Evolutionary conservation across 371 early-diverging fungal genomes (phyloP).

Genomic region (Haplosporangium sp.): DNA sequence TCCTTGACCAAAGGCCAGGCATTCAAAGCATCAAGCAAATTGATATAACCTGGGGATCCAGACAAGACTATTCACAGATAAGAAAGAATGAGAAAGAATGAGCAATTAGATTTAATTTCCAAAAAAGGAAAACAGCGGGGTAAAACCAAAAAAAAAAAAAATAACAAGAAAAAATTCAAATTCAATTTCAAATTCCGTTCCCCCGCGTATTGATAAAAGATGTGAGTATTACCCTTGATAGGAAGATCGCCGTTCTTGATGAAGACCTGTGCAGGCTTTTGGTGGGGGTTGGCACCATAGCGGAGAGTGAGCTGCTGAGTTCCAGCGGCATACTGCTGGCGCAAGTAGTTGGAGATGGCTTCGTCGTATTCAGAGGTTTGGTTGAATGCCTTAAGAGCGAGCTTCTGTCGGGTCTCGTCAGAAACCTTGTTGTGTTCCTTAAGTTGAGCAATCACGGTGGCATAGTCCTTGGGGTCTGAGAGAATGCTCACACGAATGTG

Average conservation of each 20-base stretch:
- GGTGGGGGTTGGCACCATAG: slow-evolving; percentile 98
- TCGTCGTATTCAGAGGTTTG: slow-evolving; percentile 96
- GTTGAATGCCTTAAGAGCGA: slow-evolving; percentile 83
- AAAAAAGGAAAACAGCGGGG: slow-evolving; percentile 50
- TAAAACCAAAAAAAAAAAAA: slow-evolving; percentile 19
- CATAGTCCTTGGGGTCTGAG: slow-evolving; percentile 93
- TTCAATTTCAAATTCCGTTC: slow-evolving; percentile 41
- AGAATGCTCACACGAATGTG: slow-evolving; percentile 94
- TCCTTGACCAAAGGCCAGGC: slow-evolving; percentile 96
- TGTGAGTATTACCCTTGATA: slow-evolving; percentile 68
- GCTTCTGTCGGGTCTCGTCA: slow-evolving; percentile 60
- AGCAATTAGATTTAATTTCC: slow-evolving; percentile 9
- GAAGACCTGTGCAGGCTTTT: slow-evolving; percentile 96
- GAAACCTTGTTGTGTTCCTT: slow-evolving; percentile 63
- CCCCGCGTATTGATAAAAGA: slow-evolving; percentile 2
- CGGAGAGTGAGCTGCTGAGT: slow-evolving; percentile 89
- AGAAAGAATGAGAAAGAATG: background rate
- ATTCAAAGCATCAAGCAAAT: slow-evolving; percentile 96
- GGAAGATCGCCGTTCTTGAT: slow-evolving; percentile 86
- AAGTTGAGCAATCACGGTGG: slow-evolving; percentile 80
- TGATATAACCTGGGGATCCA: slow-evolving; percentile 98
- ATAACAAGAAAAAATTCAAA: slow-evolving; percentile 38
- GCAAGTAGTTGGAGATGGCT: slow-evolving; percentile 95
- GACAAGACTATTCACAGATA: slow-evolving; percentile 71
- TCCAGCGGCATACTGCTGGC: slow-evolving; percentile 84